Percentiles rank a stretch among this genome's conserved stretches.
Conservation (phyloP, 2,329 filamentous ascomycete species). For the Leptodontidium sp. region DNA sequence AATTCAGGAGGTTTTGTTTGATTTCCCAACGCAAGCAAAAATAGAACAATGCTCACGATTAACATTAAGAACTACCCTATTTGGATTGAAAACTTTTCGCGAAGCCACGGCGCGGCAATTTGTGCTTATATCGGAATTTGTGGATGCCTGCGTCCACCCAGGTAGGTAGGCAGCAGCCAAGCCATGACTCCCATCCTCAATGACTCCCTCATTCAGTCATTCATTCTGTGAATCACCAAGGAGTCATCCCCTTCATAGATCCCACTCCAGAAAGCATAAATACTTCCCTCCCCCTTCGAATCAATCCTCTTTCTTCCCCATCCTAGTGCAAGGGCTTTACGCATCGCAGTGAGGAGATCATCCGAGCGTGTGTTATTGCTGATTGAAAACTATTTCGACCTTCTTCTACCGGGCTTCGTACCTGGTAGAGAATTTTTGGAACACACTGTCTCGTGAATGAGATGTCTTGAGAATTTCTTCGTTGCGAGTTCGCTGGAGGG, state of each 20-base stretch:
- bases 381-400: conserved; percentile 18
- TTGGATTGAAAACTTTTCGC: no score
- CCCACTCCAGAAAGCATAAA: neutral
- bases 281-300: neutral
- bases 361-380: conserved; percentile 19
- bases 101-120: no score
- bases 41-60: no score
- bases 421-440: conserved; percentile 17
- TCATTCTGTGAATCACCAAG: neutral
- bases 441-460: neutral
- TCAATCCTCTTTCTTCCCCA: conserved; percentile 11
- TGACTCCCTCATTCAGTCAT: neutral
- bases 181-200: neutral
- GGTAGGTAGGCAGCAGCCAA: neutral
- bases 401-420: neutral
- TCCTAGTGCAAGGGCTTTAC: conserved; percentile 17
- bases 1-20: no score
- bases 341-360: conserved; percentile 14
- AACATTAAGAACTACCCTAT: no score
- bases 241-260: neutral
- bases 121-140: no score
- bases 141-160: neutral
- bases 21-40: no score
- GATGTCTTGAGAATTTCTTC: neutral
- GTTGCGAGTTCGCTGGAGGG: conserved; percentile 1